Evolutionary conservation across 1,284 basidiomycete species (phyloP), one percentile per base, ranked within the genome.

Genomic region (Vanrija sp.): DNA sequence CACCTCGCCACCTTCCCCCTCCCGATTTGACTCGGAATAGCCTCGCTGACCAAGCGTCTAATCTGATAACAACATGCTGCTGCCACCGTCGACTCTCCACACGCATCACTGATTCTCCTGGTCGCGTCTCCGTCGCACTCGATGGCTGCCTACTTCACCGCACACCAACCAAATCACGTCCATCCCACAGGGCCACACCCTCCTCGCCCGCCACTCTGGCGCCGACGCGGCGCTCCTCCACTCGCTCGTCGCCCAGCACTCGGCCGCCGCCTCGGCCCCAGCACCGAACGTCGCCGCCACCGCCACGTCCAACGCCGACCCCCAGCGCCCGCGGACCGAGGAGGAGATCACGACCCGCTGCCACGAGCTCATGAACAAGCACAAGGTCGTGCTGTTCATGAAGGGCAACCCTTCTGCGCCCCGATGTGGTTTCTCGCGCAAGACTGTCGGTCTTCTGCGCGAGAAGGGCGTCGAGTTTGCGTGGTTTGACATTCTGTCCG

Each of bases 391-490:
- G 52, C 76, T 98, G 53, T 98, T 98, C 82, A 98, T 98, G 94
- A 98, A 98, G 78, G 96, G 95, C 20, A 86, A 85, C 60, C 89
- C 90, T 0, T 83, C 87, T 44, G 80, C 82, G 23, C 96, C 92
- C 2, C 85, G 89, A 58, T 95, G 95, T 64, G 96, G 86, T 9
- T 88, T 88, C 76, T 85, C 84, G 46, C 79, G 86, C 39, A 81
- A 85, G 75, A 86, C 85, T 14, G 84, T 87, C 47, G 82, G 78
- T 14, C 73, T 88, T 24, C 75, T 88, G 52, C 72, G 80, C 41
- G 81, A 84, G 54, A 80, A 86, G 61, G 78, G 78, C 9, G 79
- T 87, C 47, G 79, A 82, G 60, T 88, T 85, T 74, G 78, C 80
- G n/a, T 80, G 82, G 72, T 88, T 87, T 68, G 85, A 88, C 71